phyloP scores from a whole-genome alignment of 805 yeast species.

The Lipomyces chichibuensis region DNA sequence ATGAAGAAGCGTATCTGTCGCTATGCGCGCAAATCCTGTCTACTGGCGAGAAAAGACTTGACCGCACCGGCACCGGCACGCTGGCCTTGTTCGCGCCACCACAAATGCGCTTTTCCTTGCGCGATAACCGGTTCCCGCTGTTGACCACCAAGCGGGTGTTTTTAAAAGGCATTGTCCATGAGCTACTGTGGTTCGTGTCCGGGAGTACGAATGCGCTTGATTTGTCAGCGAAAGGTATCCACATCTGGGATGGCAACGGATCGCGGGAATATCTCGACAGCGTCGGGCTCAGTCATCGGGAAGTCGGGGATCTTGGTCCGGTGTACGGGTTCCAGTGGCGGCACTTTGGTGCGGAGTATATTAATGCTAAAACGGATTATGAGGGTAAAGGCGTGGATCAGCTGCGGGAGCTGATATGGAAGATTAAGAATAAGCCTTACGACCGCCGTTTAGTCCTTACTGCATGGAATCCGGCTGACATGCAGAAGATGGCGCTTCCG shows the following conservation, averaged over 20 bases:
- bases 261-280: constrained; percentile 86
- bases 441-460: constrained; percentile 92
- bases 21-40: constrained; percentile 74
- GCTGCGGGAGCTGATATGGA: constrained; percentile 73
- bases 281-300: constrained; percentile 74
- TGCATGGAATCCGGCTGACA: constrained; percentile 99
- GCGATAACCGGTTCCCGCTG: constrained; percentile 77
- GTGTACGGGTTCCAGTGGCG: constrained; percentile 99
- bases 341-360: constrained; percentile 94
- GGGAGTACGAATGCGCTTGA: constrained; percentile 88
- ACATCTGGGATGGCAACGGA: constrained; percentile 99
- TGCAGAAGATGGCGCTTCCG: constrained; percentile 92
- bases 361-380: constrained; percentile 84
- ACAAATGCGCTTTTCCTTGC: constrained; percentile 79
- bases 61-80: constrained; percentile 98
- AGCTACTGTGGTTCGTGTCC: constrained; percentile 86
- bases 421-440: constrained; percentile 83
- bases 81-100: constrained; percentile 92
- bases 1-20: constrained; percentile 86
- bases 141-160: constrained; percentile 92
- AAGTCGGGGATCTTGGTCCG: constrained; percentile 96
- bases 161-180: constrained; percentile 82
- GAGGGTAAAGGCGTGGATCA: constrained; percentile 90
- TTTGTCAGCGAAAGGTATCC: constrained; percentile 82
- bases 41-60: constrained; percentile 90